Evolutionary conservation across 306 rosid genomes (phyloP).

Genomic region (barrel medic (Medicago truncatula)): DNA sequence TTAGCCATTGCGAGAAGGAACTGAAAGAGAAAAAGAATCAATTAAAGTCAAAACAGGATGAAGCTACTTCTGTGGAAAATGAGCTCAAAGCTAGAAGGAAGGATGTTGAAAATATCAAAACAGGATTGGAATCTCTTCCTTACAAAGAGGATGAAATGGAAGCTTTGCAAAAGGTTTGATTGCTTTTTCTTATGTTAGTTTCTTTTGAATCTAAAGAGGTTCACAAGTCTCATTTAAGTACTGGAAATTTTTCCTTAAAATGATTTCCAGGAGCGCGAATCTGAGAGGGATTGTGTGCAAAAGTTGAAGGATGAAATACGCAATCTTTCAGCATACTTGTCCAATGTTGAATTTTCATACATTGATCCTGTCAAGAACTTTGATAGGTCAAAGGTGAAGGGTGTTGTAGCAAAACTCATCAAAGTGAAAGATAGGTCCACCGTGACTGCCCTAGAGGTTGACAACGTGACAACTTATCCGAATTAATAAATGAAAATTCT

Average conservation of each 20-base stretch:
- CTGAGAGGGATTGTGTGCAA: conserved; percentile 74
- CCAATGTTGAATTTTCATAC: conserved; percentile 75
- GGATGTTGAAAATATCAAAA: conserved; percentile 69
- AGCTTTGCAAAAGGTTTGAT: conserved; percentile 75
- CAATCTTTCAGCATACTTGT: conserved; percentile 73
- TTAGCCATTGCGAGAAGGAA: conserved; percentile 82
- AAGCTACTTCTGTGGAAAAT: conserved; percentile 81
- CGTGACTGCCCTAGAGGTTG: conserved; percentile 96
- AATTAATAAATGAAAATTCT: conserved; percentile 24
- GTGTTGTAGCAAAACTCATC: conserved; percentile 91
- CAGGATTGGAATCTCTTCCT: conserved; percentile 69
- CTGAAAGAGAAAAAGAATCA: conserved; percentile 75
- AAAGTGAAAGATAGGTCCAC: conserved; percentile 83
- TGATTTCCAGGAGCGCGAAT: conserved; percentile 67
- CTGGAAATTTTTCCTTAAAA: conserved; percentile 20
- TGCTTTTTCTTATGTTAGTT: conserved; percentile 40
- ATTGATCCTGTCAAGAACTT: conserved; percentile 82
- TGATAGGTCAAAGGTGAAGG: conserved; percentile 94
- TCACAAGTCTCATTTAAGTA: conserved; percentile 22
- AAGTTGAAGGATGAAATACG: conserved; percentile 87
- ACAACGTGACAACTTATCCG: conserved; percentile 16
- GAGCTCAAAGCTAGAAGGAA: conserved; percentile 66
- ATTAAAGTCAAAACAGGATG: conserved; percentile 80
- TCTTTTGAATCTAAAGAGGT: conserved; percentile 33
- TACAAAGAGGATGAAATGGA: conserved; percentile 88